Conservation (phyloP, 1,139 yeast species). For the Pichia sp. region DNA sequence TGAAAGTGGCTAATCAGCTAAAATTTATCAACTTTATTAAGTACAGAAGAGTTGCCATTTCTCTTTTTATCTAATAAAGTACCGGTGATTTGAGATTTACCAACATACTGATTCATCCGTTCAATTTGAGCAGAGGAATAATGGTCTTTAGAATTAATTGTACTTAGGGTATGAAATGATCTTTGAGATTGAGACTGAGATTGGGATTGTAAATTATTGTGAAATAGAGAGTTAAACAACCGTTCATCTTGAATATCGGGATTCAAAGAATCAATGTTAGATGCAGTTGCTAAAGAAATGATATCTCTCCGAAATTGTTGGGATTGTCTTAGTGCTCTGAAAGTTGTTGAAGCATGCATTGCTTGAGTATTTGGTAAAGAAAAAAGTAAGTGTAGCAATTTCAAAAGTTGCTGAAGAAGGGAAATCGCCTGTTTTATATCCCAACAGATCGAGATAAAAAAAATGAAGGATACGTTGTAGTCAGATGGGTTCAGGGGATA, state of each 20-base stretch:
- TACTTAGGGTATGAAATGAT: not conserved
- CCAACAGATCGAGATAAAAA: not conserved
- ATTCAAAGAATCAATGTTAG: not conserved
- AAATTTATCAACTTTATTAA: not conserved
- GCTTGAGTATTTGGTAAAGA: not conserved
- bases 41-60: not conserved
- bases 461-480: not conserved
- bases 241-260: slow-evolving; percentile 8
- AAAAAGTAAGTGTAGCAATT: too few species aligned
- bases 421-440: not conserved
- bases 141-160: not conserved
- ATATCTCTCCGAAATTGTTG: slow-evolving; percentile 6
- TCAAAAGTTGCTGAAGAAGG: not conserved
- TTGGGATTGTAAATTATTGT: not conserved
- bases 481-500: not conserved
- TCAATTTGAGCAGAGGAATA: slow-evolving; percentile 23
- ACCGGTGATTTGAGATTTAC: not conserved
- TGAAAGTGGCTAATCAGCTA: not conserved
- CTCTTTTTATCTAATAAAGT: not conserved
- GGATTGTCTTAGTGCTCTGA: slow-evolving; percentile 6
- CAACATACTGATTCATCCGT: slow-evolving; percentile 15
- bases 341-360: not conserved
- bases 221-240: slow-evolving; percentile 2
- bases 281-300: not conserved
- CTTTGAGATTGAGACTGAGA: not conserved